Evolutionary conservation across 2,329 filamentous ascomycete genomes (phyloP).

Genomic region (Paracoccidioides brasiliensis): DNA sequence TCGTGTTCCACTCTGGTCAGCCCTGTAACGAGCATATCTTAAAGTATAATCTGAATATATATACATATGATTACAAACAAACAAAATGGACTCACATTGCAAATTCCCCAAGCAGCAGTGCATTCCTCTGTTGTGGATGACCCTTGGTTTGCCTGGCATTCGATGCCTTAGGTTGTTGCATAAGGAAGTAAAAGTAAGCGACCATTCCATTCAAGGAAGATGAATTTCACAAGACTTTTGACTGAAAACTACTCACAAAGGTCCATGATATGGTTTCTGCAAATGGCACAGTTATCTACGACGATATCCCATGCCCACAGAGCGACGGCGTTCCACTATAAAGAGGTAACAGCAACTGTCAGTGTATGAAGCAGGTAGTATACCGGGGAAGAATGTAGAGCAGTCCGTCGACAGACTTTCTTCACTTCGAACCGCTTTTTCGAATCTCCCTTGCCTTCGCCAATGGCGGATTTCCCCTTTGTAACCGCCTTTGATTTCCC

Average conservation of each 20-base stretch:
- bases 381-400: neutral
- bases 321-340: constrained; percentile 92
- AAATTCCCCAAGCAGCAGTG: constrained; percentile 97
- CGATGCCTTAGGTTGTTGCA: constrained; percentile 52
- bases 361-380: no score
- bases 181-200: neutral
- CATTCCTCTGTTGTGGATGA: constrained; percentile 96
- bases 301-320: constrained; percentile 99
- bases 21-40: constrained; percentile 1
- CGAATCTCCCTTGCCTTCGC: constrained; percentile 42
- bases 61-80: neutral
- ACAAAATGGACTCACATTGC: constrained; percentile 58
- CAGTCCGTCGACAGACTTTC: constrained; percentile 53
- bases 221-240: no score
- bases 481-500: constrained; percentile 43
- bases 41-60: neutral
- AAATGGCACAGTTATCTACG: constrained; percentile 98
- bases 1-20: neutral
- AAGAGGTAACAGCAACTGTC: constrained; percentile 6
- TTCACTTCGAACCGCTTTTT: constrained; percentile 99
- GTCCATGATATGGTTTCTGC: constrained; percentile 99
- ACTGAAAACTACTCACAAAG: constrained; percentile 50
- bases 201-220: no score
- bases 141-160: constrained; percentile 97
- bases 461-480: constrained; percentile 42